phyloP scores from a whole-genome alignment of 192 early-diverging fungal genomes.

The Backusella psychrophila region DNA sequence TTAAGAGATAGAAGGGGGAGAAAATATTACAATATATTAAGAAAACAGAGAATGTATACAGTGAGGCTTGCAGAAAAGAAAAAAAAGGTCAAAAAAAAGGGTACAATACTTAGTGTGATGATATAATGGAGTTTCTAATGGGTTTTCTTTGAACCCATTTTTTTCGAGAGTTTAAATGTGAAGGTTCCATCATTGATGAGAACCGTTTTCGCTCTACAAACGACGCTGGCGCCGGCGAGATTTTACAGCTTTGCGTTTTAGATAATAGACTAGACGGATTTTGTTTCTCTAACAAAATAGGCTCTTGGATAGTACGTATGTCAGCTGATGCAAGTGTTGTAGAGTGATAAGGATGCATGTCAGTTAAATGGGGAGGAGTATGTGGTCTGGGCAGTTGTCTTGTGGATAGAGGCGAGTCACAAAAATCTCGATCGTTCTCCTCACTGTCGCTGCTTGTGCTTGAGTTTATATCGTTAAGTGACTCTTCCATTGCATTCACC shows the following conservation, averaged over 20 bases:
- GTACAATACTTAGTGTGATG: neutral
- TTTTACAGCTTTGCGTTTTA: neutral
- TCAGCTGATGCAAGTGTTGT: neutral
- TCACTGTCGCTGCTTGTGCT: neutral
- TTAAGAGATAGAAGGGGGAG: neutral
- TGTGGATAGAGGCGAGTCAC: neutral
- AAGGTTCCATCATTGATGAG: neutral
- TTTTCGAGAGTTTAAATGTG: neutral
- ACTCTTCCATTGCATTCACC: slow-evolving; percentile 8
- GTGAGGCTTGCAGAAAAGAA: neutral
- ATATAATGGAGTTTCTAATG: neutral
- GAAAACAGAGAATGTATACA: neutral
- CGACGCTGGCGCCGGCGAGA: neutral
- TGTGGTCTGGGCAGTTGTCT: neutral
- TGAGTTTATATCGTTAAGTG: neutral
- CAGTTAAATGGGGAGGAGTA: neutral
- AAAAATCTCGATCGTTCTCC: neutral
- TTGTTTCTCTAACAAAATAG: neutral
- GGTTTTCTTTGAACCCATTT: neutral
- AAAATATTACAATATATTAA: neutral
- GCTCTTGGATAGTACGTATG: neutral
- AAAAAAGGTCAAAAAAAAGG: neutral
- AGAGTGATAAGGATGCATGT: neutral
- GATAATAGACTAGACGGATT: neutral
- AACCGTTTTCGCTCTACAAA: neutral